Conservation (phyloP, 192 early-diverging fungal species). For the Backusella circina region DNA sequence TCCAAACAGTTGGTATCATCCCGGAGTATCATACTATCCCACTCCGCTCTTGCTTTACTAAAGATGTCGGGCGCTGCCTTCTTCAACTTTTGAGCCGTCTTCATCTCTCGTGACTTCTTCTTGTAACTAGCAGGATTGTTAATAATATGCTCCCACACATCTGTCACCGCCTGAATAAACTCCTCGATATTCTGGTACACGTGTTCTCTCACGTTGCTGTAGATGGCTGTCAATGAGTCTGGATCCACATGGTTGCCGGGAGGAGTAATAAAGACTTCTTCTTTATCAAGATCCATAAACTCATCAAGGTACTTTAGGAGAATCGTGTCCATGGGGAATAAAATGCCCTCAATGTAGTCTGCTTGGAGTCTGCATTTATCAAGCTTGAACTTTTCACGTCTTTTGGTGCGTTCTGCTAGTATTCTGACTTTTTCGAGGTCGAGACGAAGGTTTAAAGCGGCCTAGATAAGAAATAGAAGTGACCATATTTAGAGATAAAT, state of each 20-base stretch:
- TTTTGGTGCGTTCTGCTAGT: constrained; percentile 72
- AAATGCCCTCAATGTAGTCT: constrained; percentile 59
- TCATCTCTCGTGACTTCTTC: constrained; percentile 62
- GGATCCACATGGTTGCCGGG: neutral
- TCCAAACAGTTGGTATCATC: constrained; percentile 14
- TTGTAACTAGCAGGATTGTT: constrained; percentile 53
- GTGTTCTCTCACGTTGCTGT: constrained; percentile 26
- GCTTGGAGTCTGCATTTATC: constrained; percentile 50
- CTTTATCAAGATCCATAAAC: constrained; percentile 41
- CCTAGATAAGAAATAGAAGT: constrained; percentile 22
- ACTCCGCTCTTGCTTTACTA: constrained; percentile 40
- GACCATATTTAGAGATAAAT: no score
- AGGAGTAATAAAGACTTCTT: neutral
- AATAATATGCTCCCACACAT: constrained; percentile 73
- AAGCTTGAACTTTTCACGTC: constrained; percentile 68
- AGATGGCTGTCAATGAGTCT: neutral
- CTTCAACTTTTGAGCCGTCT: constrained; percentile 54
- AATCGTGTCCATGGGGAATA: constrained; percentile 70
- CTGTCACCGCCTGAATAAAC: constrained; percentile 57
- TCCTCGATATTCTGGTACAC: constrained; percentile 53
- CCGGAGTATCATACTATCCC: constrained; percentile 14
- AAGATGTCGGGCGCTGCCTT: constrained; percentile 34
- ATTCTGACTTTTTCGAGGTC: constrained; percentile 89
- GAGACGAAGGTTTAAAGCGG: constrained; percentile 54
- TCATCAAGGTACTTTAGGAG: constrained; percentile 62